Conservation (phyloP, 2,329 filamentous ascomycete species). For the Paecilomyces variotii region DNA sequence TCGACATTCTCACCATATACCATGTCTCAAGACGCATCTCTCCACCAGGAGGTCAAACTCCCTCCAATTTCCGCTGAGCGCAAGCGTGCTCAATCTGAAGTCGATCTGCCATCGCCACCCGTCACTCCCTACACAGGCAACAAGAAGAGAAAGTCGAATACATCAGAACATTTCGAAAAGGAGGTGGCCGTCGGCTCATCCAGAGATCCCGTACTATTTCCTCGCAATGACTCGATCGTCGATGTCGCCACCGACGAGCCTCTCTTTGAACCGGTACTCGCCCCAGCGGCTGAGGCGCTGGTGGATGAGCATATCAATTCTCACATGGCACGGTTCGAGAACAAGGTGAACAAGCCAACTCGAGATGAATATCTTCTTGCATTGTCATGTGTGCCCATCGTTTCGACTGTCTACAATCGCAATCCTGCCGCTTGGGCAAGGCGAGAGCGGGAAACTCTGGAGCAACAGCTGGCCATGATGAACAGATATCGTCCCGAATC, state of each 20-base stretch:
- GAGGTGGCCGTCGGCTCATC: slow-evolving; percentile 18
- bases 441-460: slow-evolving; percentile 33
- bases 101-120: slow-evolving; percentile 39
- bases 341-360: slow-evolving; percentile 35
- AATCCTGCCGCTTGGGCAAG: slow-evolving; percentile 37
- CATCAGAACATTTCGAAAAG: slow-evolving; percentile 24
- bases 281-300: slow-evolving; percentile 27
- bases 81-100: slow-evolving; percentile 35
- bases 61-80: slow-evolving; percentile 34
- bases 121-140: slow-evolving; percentile 36
- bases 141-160: slow-evolving; percentile 30
- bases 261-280: slow-evolving; percentile 30
- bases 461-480: slow-evolving; percentile 34
- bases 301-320: slow-evolving; percentile 36
- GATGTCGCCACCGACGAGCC: slow-evolving; percentile 31
- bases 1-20: slow-evolving; percentile 19
- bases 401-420: slow-evolving; percentile 35
- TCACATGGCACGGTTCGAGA: slow-evolving; percentile 34
- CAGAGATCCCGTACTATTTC: slow-evolving; percentile 36
- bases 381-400: slow-evolving; percentile 36
- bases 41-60: slow-evolving; percentile 26
- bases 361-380: slow-evolving; percentile 37
- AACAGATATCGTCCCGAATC: slow-evolving; percentile 27
- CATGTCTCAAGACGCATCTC: slow-evolving; percentile 20
- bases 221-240: slow-evolving; percentile 26